phyloP scores from a whole-genome alignment of 345 rosid species.

The Euphorbia peplus region DNA sequence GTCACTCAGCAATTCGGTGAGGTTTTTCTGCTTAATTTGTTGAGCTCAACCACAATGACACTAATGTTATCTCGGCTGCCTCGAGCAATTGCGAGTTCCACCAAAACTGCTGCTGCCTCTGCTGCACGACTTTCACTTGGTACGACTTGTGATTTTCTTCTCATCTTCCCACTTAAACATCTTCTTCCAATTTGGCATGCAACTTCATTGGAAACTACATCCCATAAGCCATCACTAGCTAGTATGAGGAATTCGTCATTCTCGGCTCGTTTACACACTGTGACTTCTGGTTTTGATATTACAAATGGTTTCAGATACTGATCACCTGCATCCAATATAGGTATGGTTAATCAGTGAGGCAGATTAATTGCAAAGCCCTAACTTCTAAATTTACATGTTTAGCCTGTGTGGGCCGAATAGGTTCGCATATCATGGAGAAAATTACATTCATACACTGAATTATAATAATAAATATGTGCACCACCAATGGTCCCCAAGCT shows the following conservation, averaged over 20 bases:
- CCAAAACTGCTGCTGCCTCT: constrained; percentile 33
- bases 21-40: background rate
- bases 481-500: no score
- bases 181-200: constrained; percentile 57
- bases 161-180: constrained; percentile 41
- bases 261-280: constrained; percentile 29
- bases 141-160: constrained; percentile 27
- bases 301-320: constrained; percentile 53
- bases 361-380: background rate
- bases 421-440: no score
- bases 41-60: constrained; percentile 48
- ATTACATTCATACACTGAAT: no score
- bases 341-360: background rate
- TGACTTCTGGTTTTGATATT: constrained; percentile 53
- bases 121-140: constrained; percentile 21
- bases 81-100: constrained; percentile 35
- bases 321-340: constrained; percentile 41
- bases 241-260: constrained; percentile 64
- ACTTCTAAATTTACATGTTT: background rate
- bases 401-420: no score
- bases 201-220: constrained; percentile 55
- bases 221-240: constrained; percentile 85
- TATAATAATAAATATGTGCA: no score
- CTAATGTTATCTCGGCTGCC: constrained; percentile 45
- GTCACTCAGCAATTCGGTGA: background rate